These are phyloP conservation scores for Blastocystis sp. DNA, from an alignment of 352 stramenopile genomes.

Conservation along the genomic window DNA sequence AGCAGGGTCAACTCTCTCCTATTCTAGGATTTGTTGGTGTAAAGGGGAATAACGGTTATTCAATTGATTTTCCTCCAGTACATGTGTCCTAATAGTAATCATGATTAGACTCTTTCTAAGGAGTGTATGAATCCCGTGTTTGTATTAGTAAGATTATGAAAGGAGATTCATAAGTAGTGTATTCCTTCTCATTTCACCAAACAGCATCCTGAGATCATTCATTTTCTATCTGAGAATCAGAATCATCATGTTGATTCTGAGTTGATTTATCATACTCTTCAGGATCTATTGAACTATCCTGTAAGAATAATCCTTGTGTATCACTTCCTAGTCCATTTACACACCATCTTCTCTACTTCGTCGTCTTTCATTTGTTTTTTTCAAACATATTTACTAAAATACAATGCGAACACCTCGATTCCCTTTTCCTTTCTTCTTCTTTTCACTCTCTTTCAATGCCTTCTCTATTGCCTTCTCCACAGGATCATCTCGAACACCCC, in stretches of 20 bases:
- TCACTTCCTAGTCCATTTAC: background rate
- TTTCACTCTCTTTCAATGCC: constrained; percentile 1
- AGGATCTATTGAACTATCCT: constrained; percentile 32
- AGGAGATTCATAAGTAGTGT: background rate
- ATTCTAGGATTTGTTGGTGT: background rate
- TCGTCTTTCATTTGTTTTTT: background rate
- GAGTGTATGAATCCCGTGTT: constrained; percentile 19
- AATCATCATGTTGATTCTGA: background rate
- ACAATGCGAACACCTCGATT: background rate
- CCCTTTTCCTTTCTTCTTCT: constrained; percentile 35
- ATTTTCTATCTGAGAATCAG: constrained; percentile 19
- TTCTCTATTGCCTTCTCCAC: constrained; percentile 20
- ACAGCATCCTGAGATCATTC: background rate
- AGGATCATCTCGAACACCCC: background rate
- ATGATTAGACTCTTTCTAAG: background rate
- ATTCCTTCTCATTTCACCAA: background rate
- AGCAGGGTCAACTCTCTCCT: background rate
- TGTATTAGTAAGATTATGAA: constrained; percentile 2
- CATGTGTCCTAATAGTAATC: background rate
- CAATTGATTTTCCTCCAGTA: background rate
- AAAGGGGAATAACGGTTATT: background rate
- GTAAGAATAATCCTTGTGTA: background rate
- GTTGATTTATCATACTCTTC: constrained; percentile 10
- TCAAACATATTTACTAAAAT: constrained; percentile 44
- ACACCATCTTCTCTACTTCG: background rate